These are phyloP conservation scores for Hysterium pulicare DNA, from an alignment of 2,329 filamentous ascomycete genomes.

Conservation along the genomic window DNA sequence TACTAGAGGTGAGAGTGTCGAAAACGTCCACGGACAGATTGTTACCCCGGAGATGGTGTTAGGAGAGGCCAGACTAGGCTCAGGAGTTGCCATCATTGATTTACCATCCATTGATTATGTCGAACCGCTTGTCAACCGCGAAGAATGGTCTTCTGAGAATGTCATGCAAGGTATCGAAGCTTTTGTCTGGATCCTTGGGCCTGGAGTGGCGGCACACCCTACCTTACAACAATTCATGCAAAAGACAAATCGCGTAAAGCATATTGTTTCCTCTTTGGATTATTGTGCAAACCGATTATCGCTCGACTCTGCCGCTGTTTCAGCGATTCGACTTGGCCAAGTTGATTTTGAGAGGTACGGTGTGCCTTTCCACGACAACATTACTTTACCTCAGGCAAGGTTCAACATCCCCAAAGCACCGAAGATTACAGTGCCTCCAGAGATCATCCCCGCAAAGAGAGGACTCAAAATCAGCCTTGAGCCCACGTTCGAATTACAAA, in stretches of 20 bases:
- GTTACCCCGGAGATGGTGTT: slow-evolving; percentile 88
- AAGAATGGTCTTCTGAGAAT: slow-evolving; percentile 65
- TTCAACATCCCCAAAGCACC: slow-evolving; percentile 5
- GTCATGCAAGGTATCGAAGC: slow-evolving; percentile 65
- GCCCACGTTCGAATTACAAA: slow-evolving; percentile 41
- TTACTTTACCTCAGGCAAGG: slow-evolving; percentile 39
- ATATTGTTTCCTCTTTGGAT: slow-evolving; percentile 74
- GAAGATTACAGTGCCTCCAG: slow-evolving; percentile 16
- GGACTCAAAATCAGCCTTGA: slow-evolving; percentile 46
- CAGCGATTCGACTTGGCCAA: slow-evolving; percentile 65
- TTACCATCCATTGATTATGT: slow-evolving; percentile 70
- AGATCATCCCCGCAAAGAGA: slow-evolving; percentile 33
- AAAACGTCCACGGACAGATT: slow-evolving; percentile 60
- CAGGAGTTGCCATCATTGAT: slow-evolving; percentile 76
- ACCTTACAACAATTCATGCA: slow-evolving; percentile 68
- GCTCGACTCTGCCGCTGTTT: slow-evolving; percentile 62
- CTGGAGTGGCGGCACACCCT: slow-evolving; percentile 60
- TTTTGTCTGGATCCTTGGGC: slow-evolving; percentile 80
- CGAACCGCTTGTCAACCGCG: slow-evolving; percentile 62
- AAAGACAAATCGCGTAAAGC: slow-evolving; percentile 59
- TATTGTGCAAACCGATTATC: slow-evolving; percentile 71
- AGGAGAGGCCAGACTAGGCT: slow-evolving; percentile 62
- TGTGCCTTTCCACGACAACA: slow-evolving; percentile 64
- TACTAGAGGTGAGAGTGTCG: slow-evolving; percentile 60
- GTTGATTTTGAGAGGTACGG: slow-evolving; percentile 73